These are phyloP conservation scores for Ophiostoma fasciatum DNA, from an alignment of 2,329 filamentous ascomycete species.

Conservation along the genomic window DNA sequence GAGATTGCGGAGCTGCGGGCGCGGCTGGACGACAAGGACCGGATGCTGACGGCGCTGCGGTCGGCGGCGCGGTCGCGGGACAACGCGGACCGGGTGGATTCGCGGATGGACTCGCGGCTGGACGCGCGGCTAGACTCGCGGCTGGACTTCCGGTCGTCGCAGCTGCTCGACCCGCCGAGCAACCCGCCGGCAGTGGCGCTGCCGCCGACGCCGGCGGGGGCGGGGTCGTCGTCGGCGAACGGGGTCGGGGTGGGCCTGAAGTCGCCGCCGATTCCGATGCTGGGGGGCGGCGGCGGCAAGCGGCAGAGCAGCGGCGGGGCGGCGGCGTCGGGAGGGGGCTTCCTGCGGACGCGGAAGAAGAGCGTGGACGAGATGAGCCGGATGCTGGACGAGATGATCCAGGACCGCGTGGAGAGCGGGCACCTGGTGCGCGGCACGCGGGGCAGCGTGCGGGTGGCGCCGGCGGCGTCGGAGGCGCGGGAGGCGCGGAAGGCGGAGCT, in stretches of 20 bases:
- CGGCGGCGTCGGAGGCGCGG: conserved; percentile 18
- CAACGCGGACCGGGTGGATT: conserved; percentile 45
- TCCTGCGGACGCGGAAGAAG: conserved; percentile 37
- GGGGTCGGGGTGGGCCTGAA: no score
- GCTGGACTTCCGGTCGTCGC: conserved; percentile 19
- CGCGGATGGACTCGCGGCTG: conserved; percentile 10
- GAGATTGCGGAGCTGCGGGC: conserved; percentile 87
- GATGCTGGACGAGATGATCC: conserved; percentile 93
- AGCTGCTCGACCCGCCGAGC: conserved; percentile 20
- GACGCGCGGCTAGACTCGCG: conserved; percentile 1
- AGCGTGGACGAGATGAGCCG: conserved; percentile 86
- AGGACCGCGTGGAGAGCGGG: conserved; percentile 67
- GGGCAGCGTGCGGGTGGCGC: conserved; percentile 48
- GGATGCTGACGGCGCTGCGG: conserved; percentile 77
- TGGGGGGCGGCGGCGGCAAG: background rate
- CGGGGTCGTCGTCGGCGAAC: no score
- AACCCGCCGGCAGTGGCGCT: conserved; percentile 12
- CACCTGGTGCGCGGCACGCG: conserved; percentile 51
- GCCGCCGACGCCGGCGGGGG: conserved; percentile 9
- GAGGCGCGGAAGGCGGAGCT: conserved; percentile 31
- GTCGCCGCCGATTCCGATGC: conserved; percentile 1
- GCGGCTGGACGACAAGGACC: conserved; percentile 84
- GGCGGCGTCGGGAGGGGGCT: no score
- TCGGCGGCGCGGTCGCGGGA: conserved; percentile 78
- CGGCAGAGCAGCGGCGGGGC: conserved; percentile 4